Base-by-base conservation (phyloP, 1,284 basidiomycete genomes). In the Moniliophthora roreri region DNA sequence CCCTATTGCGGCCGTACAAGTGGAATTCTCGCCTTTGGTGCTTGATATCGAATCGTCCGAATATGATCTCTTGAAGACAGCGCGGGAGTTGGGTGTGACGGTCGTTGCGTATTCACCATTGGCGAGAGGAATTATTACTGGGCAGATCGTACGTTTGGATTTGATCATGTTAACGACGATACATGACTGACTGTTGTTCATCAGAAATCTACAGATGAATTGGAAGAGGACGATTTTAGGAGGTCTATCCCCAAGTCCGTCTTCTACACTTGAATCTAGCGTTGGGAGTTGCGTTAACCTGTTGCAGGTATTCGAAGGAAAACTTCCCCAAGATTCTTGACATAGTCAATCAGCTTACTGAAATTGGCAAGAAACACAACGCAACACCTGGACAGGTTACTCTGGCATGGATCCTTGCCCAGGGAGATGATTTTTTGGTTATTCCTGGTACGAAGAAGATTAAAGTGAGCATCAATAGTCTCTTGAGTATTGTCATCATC, bases 271-370 rank as follows among this genome's bases (percentile, higher is more conserved):
- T 50, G 39, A 18, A 7, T 6, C n/a, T 48, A 11, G 10, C 44
- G 6, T 5, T 10, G 39, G 18, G 3, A 8, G 34, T 48, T 11
- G 10, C 44, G 6, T 5, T 10, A 28, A 10, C 7, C 16, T 10
- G 20, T 3, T 23, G 21, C 38, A 32, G 71, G 50, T 77, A 68
- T 59, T 67, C 66, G 16, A 60, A 67, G 16, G 71, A 80, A 59
- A 84, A 87, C 63, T 82, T 87, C 61, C 75, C 75, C 0, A 80
- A 80, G 49, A 80, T 86, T 50, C 62, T 84, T n/a, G 65, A 74
- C 15, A 63, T 87, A 6, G 79, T 77, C 2, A 69, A 78, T 7
- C 69, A 68, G 24, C 63, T 88, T 13, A 62, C 71, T 36, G 56
- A 61, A 4, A 69, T 85, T 23, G 82, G 77, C 1, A 58, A 66